Evolutionary conservation across 352 stramenopile genomes (phyloP).

Genomic region (Thalassiosira mediterranea): DNA sequence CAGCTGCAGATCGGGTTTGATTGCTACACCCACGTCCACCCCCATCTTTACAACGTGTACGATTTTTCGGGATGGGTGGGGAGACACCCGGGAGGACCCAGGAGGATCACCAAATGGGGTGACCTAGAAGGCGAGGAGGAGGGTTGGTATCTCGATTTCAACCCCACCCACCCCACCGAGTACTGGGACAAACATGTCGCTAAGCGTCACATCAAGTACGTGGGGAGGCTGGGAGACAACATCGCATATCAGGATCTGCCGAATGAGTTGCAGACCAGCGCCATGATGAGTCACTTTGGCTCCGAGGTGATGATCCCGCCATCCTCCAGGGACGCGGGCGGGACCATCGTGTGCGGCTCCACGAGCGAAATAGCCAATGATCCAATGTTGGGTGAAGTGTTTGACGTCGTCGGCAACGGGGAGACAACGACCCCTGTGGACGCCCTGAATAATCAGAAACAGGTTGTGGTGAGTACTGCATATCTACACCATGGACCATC

Average conservation of each 20-base stretch:
- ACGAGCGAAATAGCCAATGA: slow-evolving; percentile 25
- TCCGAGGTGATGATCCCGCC: no score
- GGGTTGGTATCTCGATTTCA: background rate
- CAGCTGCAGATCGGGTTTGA: slow-evolving; percentile 40
- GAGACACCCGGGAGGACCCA: slow-evolving; percentile 48
- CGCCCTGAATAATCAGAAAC: slow-evolving; percentile 47
- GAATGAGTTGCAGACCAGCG: slow-evolving; percentile 50
- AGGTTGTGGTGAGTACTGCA: slow-evolving; percentile 7
- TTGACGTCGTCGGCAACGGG: slow-evolving; percentile 40
- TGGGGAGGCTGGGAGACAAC: slow-evolving; percentile 55
- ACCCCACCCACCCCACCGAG: slow-evolving; percentile 22
- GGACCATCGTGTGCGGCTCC: slow-evolving; percentile 22
- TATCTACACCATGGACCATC: no score
- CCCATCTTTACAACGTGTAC: slow-evolving; percentile 57
- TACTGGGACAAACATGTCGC: slow-evolving; percentile 40
- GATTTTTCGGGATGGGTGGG: slow-evolving; percentile 69
- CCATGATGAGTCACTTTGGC: slow-evolving; percentile 55
- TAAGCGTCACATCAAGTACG: background rate
- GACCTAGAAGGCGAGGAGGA: slow-evolving; percentile 13
- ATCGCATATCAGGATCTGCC: slow-evolving; percentile 61
- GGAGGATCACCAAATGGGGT: slow-evolving; percentile 57
- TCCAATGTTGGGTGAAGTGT: slow-evolving; percentile 17
- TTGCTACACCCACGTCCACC: slow-evolving; percentile 61
- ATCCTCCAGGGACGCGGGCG: slow-evolving; percentile 2
- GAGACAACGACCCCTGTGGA: background rate